Base-by-base conservation (phyloP, 2,329 filamentous ascomycete species). In the Fusarium brachygibbosum region DNA sequence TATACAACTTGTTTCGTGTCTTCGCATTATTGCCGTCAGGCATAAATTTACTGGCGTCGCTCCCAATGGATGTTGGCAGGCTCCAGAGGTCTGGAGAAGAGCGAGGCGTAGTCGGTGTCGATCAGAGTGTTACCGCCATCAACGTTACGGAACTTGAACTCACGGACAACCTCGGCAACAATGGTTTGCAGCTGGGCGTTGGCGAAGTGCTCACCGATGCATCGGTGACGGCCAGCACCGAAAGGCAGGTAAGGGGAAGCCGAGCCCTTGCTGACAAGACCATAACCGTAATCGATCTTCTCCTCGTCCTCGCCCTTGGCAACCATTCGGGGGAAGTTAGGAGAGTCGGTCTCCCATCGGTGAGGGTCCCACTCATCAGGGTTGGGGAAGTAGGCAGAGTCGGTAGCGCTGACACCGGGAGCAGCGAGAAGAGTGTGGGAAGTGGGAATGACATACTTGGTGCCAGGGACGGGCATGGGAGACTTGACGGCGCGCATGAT, bases 181-280 rank as follows among this genome's bases (percentile, higher is more conserved):
- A 98, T 97, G 44, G 93, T 94, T 78, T 94, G 91, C 67, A 98
- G 85, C 82, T 98, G 95, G 60, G 97, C 86, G 78, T 97, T 97
- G 72, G 95, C 95, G 79, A 98, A 98, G 76, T 97, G 93, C 85
- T 98, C 95, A 70, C 95, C 95, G 76, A 98, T 98, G 82, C 95
- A 98, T 71, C 95, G 87, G 82, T 98, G 95, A 72, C 95, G 87
- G 41, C 95, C 95, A 31, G 94, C 95, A 61, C 95, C 95, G 77
- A 98, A 98, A 3, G 95, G 95, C 48, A 98, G 88, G 79, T 98
- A 98, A 1, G 95, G 94, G 53, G 92, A 97, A 63, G 88, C 89
- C 16, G 93, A 91, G 58, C 95, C 95, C 85, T 98, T 97, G 85
- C 89, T 94, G 71, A 98, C 92, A 51, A 97, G 84, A 66, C 95